A percentile compares a stretch with the other conserved stretches of the same genome.
These are phyloP conservation scores for Nemania sp. DNA, from an alignment of 2,329 filamentous ascomycete species.

Conservation along the genomic window DNA sequence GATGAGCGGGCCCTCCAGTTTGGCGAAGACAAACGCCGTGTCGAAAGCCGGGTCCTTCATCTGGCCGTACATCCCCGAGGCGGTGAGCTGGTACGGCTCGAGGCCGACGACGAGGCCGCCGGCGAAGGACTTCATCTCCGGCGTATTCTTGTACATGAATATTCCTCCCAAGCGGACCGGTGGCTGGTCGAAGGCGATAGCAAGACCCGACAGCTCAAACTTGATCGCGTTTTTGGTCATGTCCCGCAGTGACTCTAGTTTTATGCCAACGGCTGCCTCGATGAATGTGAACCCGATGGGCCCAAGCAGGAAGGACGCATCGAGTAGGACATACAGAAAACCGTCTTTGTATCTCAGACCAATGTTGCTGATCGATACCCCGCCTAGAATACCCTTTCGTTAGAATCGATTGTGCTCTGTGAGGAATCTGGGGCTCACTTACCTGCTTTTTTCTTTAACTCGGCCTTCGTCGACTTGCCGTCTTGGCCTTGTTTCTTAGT, in stretches of 20 bases:
- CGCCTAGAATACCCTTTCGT: not conserved
- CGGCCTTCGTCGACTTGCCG: not conserved
- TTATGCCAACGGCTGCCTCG: not conserved
- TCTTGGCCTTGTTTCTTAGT: not conserved
- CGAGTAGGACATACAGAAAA: not conserved
- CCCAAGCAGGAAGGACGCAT: not conserved
- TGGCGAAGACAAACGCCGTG: slow-evolving; percentile 5
- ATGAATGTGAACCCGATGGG: not conserved
- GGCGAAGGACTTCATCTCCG: not conserved
- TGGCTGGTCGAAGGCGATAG: not conserved
- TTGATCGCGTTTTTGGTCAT: not conserved
- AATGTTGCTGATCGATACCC: not conserved
- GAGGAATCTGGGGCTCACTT: not conserved
- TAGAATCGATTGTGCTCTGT: not conserved
- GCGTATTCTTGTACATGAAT: not conserved
- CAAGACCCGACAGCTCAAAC: not conserved
- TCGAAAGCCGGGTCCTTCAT: not conserved
- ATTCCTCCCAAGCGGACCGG: not conserved
- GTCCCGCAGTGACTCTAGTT: not conserved
- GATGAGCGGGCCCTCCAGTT: slow-evolving; percentile 4
- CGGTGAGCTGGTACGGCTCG: not conserved
- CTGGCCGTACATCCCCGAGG: not conserved
- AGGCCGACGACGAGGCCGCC: not conserved
- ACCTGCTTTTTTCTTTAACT: not conserved
- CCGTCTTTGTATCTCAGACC: not conserved